Conservation (phyloP, 805 yeast species). For the Priceomyces fermenticarens region DNA sequence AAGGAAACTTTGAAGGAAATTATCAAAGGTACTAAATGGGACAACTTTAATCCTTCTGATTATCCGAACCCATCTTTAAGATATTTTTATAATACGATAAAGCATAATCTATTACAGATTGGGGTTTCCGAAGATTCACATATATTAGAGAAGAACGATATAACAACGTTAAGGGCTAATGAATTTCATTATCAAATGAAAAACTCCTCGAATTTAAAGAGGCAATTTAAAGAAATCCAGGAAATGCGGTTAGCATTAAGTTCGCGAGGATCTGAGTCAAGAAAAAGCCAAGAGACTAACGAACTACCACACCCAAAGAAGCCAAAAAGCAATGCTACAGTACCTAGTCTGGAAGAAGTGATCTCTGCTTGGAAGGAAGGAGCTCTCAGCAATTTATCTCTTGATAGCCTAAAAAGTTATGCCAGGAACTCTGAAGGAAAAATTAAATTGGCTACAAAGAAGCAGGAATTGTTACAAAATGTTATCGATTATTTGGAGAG, state of each 20-base stretch:
- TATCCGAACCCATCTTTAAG: constrained; percentile 65
- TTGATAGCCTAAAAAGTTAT: constrained; percentile 41
- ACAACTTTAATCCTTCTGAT: constrained; percentile 52
- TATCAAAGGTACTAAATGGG: constrained; percentile 40
- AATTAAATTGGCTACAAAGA: constrained; percentile 36
- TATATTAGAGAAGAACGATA: constrained; percentile 18
- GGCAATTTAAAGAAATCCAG: too few species aligned
- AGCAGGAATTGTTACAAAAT: constrained; percentile 42
- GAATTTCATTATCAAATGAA: constrained; percentile 7
- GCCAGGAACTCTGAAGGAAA: constrained; percentile 29
- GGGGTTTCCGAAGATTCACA: constrained; percentile 14
- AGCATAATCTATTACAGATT: constrained; percentile 61
- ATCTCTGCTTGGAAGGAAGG: constrained; percentile 41
- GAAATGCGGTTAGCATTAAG: not conserved
- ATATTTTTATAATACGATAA: constrained; percentile 62
- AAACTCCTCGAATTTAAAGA: not conserved
- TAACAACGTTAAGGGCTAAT: constrained; percentile 12
- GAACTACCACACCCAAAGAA: not conserved
- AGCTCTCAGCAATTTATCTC: constrained; percentile 33
- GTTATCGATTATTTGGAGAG: constrained; percentile 27
- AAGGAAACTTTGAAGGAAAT: constrained; percentile 20
- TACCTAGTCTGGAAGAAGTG: constrained; percentile 24
- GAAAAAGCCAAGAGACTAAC: not conserved
- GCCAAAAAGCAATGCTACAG: not conserved
- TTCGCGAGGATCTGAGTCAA: not conserved